A percentile compares a stretch with the other conserved stretches of the same genome.
phyloP scores from a whole-genome alignment of 148 eudicot species.

The Silene conica region DNA sequence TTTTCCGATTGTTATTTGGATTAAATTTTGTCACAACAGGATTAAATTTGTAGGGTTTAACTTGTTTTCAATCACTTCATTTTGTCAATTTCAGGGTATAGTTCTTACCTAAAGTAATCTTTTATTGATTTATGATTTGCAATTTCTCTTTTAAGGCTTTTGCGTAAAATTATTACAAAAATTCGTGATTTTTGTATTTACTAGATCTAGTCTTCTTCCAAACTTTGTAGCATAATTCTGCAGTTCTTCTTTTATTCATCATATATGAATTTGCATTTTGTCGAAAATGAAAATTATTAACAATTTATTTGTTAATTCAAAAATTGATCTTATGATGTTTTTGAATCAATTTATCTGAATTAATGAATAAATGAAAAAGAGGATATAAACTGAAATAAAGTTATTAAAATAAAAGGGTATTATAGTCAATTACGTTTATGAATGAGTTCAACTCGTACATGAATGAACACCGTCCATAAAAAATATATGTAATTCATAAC shows the following conservation, averaged over 20 bases:
- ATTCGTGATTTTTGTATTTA: background rate
- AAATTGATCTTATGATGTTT: background rate
- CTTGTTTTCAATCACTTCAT: background rate
- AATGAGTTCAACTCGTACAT: too few relatives aligned
- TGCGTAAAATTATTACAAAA: background rate
- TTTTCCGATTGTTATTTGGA: too few relatives aligned
- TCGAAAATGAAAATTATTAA: background rate
- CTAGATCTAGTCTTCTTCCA: background rate
- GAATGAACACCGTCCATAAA: too few relatives aligned
- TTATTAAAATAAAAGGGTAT: too few relatives aligned
- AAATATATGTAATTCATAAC: too few relatives aligned
- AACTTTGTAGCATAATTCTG: background rate
- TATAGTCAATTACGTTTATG: too few relatives aligned
- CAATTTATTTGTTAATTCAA: background rate
- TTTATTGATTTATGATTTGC: background rate
- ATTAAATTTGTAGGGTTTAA: background rate
- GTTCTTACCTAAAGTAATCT: background rate
- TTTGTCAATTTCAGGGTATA: background rate
- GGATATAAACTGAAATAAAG: too few relatives aligned
- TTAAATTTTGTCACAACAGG: too few relatives aligned
- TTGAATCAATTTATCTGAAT: background rate
- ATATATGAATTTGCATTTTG: background rate
- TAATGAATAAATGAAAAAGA: too few relatives aligned
- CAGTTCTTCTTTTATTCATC: background rate
- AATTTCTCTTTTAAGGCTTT: background rate